Conservation (phyloP, 2,329 filamentous ascomycete species). For the Fusarium coicis region DNA sequence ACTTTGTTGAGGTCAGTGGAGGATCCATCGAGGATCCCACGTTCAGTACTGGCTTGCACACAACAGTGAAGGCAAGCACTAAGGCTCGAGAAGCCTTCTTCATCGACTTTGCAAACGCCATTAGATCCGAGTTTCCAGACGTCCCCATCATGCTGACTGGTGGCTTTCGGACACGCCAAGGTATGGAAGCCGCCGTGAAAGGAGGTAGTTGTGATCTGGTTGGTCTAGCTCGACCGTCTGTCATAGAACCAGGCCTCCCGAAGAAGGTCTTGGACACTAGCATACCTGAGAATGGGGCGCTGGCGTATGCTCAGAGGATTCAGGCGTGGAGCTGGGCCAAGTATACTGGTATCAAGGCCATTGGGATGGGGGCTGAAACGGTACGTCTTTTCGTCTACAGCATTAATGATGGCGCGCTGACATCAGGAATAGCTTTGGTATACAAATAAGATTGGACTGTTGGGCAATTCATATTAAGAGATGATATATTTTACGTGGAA, state of each 20-base stretch:
- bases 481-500: too few species aligned
- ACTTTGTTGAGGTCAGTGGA: slow-evolving; percentile 5
- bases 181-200: background rate
- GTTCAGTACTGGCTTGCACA: background rate
- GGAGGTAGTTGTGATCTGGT: background rate
- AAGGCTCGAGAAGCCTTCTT: slow-evolving; percentile 5
- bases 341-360: background rate
- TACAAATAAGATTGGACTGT: background rate
- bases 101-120: background rate
- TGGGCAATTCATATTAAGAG: too few species aligned
- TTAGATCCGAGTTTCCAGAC: background rate
- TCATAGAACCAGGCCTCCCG: background rate
- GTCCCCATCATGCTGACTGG: background rate
- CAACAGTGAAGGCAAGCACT: background rate
- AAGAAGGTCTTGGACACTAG: background rate
- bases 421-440: background rate
- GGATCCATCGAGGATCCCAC: background rate
- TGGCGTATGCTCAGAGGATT: background rate
- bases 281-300: background rate
- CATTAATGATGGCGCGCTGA: too few species aligned
- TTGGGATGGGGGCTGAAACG: background rate
- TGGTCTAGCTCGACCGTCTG: background rate
- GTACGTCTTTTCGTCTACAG: background rate
- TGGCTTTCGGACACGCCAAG: background rate
- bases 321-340: background rate